Conservation (phyloP, 345 rosid genomes). For the Kernera saxatilis region DNA sequence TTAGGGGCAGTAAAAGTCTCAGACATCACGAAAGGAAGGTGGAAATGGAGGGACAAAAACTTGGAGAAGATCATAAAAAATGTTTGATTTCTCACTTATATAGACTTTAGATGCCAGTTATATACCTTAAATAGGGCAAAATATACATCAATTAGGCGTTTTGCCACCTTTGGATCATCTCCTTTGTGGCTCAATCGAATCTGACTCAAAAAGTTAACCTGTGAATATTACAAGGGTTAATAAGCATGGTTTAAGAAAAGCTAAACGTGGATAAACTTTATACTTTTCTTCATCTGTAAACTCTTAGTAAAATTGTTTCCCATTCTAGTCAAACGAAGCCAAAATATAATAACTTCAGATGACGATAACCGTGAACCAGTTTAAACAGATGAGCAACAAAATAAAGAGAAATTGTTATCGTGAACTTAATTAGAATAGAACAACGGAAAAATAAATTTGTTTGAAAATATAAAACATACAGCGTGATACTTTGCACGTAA, state of each 20-base stretch:
- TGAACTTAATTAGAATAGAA: background rate
- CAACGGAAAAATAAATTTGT: background rate
- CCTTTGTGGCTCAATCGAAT: constrained; percentile 72
- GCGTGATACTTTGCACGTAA: constrained; percentile 85
- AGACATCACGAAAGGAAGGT: constrained; percentile 6
- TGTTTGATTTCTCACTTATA: background rate
- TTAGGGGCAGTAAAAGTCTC: background rate
- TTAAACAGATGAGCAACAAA: background rate
- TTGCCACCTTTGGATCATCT: constrained; percentile 87
- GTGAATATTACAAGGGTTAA: constrained; percentile 20
- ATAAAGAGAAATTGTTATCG: background rate
- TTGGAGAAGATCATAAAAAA: background rate
- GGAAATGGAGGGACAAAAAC: background rate
- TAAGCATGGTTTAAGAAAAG: background rate
- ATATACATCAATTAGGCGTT: constrained; percentile 82
- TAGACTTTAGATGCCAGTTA: background rate
- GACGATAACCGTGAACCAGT: background rate
- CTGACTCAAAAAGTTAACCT: constrained; percentile 94
- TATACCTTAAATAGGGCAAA: constrained; percentile 91
- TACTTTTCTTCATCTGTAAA: background rate
- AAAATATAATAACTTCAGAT: background rate
- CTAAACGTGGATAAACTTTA: background rate
- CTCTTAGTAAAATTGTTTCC: background rate
- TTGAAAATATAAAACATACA: constrained; percentile 40
- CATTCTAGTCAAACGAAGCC: background rate